Evolutionary conservation across 768 basidiomycete genomes (phyloP).

Genomic region (Mycena pura): DNA sequence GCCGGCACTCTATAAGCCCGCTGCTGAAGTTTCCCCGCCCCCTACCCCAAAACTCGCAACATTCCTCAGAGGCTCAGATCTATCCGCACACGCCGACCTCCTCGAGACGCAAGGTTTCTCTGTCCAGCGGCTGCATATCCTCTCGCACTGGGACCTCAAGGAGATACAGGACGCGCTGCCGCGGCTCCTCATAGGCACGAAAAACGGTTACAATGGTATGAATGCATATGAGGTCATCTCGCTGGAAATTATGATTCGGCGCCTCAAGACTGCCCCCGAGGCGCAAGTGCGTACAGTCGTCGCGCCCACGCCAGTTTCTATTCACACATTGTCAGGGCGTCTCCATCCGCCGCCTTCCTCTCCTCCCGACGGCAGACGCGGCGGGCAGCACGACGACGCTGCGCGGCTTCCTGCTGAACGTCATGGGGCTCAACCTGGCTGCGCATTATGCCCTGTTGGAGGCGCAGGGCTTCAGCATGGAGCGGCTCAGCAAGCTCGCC

Average conservation of each 20-base stretch:
- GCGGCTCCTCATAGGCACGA: background rate
- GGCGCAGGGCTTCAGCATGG: conserved; percentile 1
- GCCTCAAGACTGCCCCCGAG: background rate
- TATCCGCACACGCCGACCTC: background rate
- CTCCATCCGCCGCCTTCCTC: background rate
- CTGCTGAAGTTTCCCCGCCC: no score
- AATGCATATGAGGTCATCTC: background rate
- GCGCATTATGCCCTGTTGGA: background rate
- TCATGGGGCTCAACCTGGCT: conserved; percentile 12
- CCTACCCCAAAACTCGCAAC: background rate
- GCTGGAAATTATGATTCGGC: background rate
- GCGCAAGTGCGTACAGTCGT: background rate
- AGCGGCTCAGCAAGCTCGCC: background rate
- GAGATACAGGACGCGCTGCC: background rate
- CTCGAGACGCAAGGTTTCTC: conserved; percentile 9
- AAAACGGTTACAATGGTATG: background rate
- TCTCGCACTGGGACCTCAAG: background rate
- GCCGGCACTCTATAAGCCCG: no score
- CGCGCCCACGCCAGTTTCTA: no score
- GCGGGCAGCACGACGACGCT: background rate
- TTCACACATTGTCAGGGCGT: no score
- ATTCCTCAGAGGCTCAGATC: conserved; percentile 1
- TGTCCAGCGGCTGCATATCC: background rate
- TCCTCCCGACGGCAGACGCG: background rate
- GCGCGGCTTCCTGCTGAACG: conserved; percentile 1